These are phyloP conservation scores for Hibiscus tridactylites DNA, from an alignment of 345 rosid species.

Conservation along the genomic window DNA sequence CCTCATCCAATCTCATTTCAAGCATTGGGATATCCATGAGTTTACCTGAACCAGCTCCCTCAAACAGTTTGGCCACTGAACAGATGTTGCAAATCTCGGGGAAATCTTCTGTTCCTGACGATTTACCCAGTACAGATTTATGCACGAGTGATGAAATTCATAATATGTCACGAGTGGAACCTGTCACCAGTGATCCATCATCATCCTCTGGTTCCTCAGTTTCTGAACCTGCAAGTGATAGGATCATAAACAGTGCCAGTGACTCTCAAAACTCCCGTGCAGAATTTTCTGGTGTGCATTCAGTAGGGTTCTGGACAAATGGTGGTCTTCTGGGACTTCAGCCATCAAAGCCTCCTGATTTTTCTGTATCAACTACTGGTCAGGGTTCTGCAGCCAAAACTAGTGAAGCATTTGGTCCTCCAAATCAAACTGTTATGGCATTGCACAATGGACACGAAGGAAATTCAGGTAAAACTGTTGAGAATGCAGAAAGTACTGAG, in stretches of 20 bases:
- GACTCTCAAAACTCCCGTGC: slow-evolving; percentile 32
- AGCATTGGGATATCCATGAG: slow-evolving; percentile 13
- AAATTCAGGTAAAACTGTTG: slow-evolving; percentile 18
- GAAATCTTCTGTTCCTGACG: slow-evolving; percentile 28
- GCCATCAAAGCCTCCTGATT: slow-evolving; percentile 90
- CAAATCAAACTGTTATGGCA: slow-evolving; percentile 9
- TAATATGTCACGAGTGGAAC: slow-evolving; percentile 21
- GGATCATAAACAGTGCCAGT: slow-evolving; percentile 10
- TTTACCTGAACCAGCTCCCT: slow-evolving; percentile 24
- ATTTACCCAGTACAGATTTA: slow-evolving; percentile 15
- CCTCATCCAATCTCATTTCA: slow-evolving; percentile 14
- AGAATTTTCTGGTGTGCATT: slow-evolving; percentile 26
- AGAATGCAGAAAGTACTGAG: slow-evolving; percentile 22
- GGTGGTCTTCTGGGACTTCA: slow-evolving; percentile 85
- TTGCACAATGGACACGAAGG: slow-evolving; percentile 22
- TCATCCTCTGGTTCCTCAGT: slow-evolving; percentile 19
- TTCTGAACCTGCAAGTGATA: slow-evolving; percentile 16
- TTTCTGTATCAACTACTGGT: slow-evolving; percentile 39
- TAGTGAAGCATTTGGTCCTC: slow-evolving; percentile 17
- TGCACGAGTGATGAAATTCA: slow-evolving; percentile 15
- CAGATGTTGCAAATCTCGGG: slow-evolving; percentile 23
- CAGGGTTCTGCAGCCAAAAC: slow-evolving; percentile 20
- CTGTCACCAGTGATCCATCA: slow-evolving; percentile 19
- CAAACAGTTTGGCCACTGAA: slow-evolving; percentile 23
- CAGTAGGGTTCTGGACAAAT: slow-evolving; percentile 82